These are phyloP conservation scores for Umbelopsis sp. DNA, from an alignment of 371 early-diverging fungal genomes.

Conservation along the genomic window DNA sequence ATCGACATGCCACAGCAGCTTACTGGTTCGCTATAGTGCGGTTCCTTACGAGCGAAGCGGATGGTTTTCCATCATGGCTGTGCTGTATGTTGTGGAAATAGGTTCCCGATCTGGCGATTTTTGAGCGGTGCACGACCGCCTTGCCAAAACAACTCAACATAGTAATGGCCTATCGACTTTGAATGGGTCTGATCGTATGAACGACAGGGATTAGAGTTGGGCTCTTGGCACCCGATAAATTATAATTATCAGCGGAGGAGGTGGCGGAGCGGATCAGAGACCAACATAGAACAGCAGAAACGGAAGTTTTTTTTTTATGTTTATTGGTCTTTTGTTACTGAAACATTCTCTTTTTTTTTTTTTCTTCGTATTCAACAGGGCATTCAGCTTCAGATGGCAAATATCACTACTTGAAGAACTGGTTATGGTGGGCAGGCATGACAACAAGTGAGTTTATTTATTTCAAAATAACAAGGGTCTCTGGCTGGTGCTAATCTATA, in stretches of 20 bases:
- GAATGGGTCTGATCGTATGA: not conserved
- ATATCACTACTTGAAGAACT: constrained; percentile 77
- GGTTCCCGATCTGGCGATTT: not conserved
- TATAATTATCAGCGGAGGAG: constrained; percentile 9
- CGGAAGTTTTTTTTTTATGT: not conserved
- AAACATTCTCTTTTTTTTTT: not conserved
- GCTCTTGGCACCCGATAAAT: not conserved
- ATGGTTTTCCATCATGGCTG: not conserved
- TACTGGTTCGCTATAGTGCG: no score
- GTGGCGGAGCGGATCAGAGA: constrained; percentile 13
- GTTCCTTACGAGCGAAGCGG: not conserved
- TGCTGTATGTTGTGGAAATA: not conserved
- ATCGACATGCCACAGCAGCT: not conserved
- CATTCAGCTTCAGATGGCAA: constrained; percentile 56
- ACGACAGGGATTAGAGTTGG: not conserved
- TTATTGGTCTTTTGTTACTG: not conserved
- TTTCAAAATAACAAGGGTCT: not conserved
- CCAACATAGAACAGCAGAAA: not conserved
- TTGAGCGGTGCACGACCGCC: no score
- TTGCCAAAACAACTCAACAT: no score
- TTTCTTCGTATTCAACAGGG: constrained; percentile 22
- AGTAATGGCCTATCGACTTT: no score
- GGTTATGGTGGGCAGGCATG: constrained; percentile 94
- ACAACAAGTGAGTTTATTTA: constrained; percentile 52
- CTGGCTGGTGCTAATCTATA: not conserved